Conservation (phyloP, 208 protist genomes). For the Porcisia hertigi region DNA sequence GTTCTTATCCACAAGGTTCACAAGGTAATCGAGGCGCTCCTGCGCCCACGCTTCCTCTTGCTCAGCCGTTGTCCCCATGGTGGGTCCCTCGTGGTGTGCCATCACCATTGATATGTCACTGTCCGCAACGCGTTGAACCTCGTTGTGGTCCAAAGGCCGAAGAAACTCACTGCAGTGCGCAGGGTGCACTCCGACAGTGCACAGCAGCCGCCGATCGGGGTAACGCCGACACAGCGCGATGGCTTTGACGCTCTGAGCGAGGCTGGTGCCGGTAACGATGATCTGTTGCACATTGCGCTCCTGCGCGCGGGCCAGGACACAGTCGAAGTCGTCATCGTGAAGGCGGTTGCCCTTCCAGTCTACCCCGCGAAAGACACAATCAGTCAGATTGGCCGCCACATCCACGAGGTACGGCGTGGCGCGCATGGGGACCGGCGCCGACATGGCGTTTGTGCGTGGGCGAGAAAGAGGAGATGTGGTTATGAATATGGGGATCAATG, state of each 20-base stretch:
- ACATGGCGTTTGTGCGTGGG: conserved; percentile 13
- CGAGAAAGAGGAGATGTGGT: neutral
- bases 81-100: conserved; percentile 4
- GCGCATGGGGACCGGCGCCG: conserved; percentile 2
- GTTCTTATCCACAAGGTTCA: conserved; percentile 61
- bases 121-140: conserved; percentile 26
- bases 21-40: conserved; percentile 53
- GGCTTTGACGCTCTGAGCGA: conserved; percentile 79
- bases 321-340: conserved; percentile 83
- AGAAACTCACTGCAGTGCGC: conserved; percentile 78
- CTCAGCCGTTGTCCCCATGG: neutral
- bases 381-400: conserved; percentile 88
- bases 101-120: conserved; percentile 45
- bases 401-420: conserved; percentile 71
- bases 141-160: conserved; percentile 41
- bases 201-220: conserved; percentile 48
- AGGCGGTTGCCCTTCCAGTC: conserved; percentile 78
- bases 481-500: neutral
- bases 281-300: conserved; percentile 68
- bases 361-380: conserved; percentile 87
- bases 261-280: conserved; percentile 84
- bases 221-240: conserved; percentile 74
- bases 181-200: conserved; percentile 88
- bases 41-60: conserved; percentile 32
- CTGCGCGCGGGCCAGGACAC: conserved; percentile 64